Evolutionary conservation across 768 basidiomycete genomes (phyloP).

Genomic region (Gymnopilus dilepis): DNA sequence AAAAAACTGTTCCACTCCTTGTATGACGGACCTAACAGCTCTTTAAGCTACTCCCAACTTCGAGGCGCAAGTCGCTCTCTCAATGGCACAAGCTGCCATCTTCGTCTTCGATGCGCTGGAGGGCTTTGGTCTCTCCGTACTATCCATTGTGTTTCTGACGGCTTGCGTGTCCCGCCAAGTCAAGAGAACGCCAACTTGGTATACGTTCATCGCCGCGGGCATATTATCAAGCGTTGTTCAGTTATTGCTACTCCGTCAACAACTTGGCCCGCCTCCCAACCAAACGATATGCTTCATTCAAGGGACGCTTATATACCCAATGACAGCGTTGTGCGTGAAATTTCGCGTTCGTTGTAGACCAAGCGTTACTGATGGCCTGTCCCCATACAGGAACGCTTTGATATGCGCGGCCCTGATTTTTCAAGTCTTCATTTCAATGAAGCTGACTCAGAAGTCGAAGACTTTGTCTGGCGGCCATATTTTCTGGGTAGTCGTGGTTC

Average conservation of each 20-base stretch:
- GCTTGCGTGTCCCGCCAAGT: not conserved
- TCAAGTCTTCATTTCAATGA: slow-evolving; percentile 8
- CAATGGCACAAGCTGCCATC: not conserved
- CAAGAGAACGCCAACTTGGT: not conserved
- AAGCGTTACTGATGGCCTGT: not conserved
- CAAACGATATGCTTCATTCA: slow-evolving; percentile 1
- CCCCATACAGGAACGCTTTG: not conserved
- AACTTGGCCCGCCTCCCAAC: not conserved
- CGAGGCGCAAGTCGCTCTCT: too few relatives aligned
- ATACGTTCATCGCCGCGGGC: not conserved
- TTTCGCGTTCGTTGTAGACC: too few relatives aligned
- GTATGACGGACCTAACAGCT: too few relatives aligned
- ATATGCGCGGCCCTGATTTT: not conserved
- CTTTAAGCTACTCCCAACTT: too few relatives aligned
- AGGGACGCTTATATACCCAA: slow-evolving; percentile 3
- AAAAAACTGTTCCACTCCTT: too few relatives aligned
- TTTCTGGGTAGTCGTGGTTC: not conserved
- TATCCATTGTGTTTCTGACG: not conserved
- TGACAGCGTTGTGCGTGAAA: not conserved
- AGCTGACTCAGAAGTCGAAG: not conserved
- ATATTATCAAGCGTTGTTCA: not conserved
- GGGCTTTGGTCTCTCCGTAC: not conserved
- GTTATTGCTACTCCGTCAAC: slow-evolving; percentile 4
- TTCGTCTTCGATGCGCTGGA: not conserved
- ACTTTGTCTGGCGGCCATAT: not conserved